These are phyloP conservation scores for Punctularia strigosozonata DNA, from an alignment of 768 basidiomycete genomes.

Conservation along the genomic window DNA sequence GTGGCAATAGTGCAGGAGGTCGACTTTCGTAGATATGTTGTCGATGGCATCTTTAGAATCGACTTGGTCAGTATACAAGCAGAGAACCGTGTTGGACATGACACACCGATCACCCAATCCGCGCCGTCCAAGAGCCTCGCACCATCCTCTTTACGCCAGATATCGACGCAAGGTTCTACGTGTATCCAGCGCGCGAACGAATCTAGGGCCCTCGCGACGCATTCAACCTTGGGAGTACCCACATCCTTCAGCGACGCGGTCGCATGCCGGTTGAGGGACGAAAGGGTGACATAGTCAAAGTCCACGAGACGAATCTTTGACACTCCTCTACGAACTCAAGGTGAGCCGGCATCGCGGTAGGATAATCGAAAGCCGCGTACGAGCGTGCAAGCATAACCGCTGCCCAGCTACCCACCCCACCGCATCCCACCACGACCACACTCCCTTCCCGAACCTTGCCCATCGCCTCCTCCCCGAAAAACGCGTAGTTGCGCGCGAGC, in stretches of 20 bases:
- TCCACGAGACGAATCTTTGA: constrained; percentile 74
- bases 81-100: not conserved
- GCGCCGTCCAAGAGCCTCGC: constrained; percentile 64
- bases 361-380: constrained; percentile 32
- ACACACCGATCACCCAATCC: constrained; percentile 90
- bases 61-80: constrained; percentile 5
- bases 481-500: constrained; percentile 87
- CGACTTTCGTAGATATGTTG: constrained; percentile 94
- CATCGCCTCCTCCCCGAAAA: constrained; percentile 90
- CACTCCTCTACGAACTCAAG: constrained; percentile 40
- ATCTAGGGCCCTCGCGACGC: constrained; percentile 56
- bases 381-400: constrained; percentile 89
- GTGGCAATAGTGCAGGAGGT: constrained; percentile 83
- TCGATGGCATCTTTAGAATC: constrained; percentile 78
- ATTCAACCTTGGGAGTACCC: constrained; percentile 83
- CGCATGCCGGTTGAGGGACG: constrained; percentile 91
- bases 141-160: constrained; percentile 82
- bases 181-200: constrained; percentile 78
- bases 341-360: not conserved
- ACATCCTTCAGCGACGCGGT: constrained; percentile 84
- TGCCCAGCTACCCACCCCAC: constrained; percentile 94
- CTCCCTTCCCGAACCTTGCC: constrained; percentile 54
- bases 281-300: constrained; percentile 94
- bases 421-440: constrained; percentile 89
- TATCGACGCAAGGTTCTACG: constrained; percentile 71